Evolutionary conservation across 2,329 filamentous ascomycete genomes (phyloP).

Genomic region (Helotiales sp.): DNA sequence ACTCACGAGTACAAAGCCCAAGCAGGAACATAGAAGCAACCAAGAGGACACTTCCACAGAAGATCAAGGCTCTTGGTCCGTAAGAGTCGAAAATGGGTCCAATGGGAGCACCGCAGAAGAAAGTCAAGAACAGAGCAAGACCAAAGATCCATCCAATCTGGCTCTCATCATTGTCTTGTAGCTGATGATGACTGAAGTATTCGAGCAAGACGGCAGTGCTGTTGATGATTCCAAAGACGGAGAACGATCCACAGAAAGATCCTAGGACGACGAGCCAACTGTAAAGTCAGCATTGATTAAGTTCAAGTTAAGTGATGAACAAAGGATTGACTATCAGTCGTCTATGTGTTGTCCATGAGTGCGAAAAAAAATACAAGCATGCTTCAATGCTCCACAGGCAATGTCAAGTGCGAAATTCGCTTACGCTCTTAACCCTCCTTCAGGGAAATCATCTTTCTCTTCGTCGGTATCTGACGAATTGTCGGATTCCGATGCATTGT

Average conservation of each 20-base stretch:
- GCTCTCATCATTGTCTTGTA: conserved; percentile 60
- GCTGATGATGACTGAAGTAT: conserved; percentile 65
- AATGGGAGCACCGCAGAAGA: conserved; percentile 70
- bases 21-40: conserved; percentile 53
- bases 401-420: not conserved
- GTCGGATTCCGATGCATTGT: conserved; percentile 22
- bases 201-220: conserved; percentile 65
- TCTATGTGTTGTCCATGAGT: not conserved
- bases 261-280: conserved; percentile 69
- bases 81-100: conserved; percentile 73
- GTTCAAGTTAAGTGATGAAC: not conserved
- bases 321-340: not conserved
- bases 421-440: conserved; percentile 63
- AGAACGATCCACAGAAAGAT: conserved; percentile 65
- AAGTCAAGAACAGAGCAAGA: conserved; percentile 69
- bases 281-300: not conserved
- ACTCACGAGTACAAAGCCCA: conserved; percentile 59
- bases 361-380: no score
- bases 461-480: conserved; percentile 31
- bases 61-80: conserved; percentile 56
- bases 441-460: conserved; percentile 57
- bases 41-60: conserved; percentile 39
- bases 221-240: conserved; percentile 67
- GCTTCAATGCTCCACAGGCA: not conserved
- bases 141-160: conserved; percentile 64